Evolutionary conservation across 176 grass and related monocot species (phyloP), one percentile per base, ranked within the genome.

Genomic region (Eragrostis curvula): DNA sequence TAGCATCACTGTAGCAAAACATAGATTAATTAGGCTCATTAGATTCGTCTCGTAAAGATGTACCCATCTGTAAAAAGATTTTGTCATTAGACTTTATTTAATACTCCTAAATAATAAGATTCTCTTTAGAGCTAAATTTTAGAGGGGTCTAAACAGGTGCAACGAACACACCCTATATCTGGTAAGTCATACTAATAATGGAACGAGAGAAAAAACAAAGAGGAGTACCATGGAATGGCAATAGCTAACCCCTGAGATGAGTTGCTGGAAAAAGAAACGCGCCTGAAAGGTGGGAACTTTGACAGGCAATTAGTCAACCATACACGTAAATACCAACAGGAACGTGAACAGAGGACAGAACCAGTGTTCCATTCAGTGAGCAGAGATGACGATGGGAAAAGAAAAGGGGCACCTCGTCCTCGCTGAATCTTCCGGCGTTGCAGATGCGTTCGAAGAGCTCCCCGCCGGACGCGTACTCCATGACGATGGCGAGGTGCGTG

Each of bases 381-480:
- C 7, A 60, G 64, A 60, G 57, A 3, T 18, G 48, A 21, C 21
- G 11, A 13, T 10, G 2, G 9, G 25, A 7, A 61, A 3, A 13
- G 78, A 7, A 7, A 7, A 2, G n/a, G 57, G 13, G 23, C n/a
- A 94, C 91, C 88, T 91, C 92, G 66, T 94, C 92, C 80, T 94
- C 92, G 80, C 89, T 94, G 76, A 94, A 94, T 52, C 92, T 87
- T 39, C 92, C 92, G 68, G 89, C 89, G 86, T 83, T 94, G 79
- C 92, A 94, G 86, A 94, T 94, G 32, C 92, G 92, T 76, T 94
- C 92, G 60, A 91, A 94, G 48, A 94, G 86, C 83, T 94, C 89
- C 12, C 92, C 92, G 2, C 92, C 89, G 53, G 92, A 87, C 6
- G 92, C 92, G 67, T 94, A 94, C 83, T 94, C 92, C 92, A 94